Percentiles rank a stretch among this genome's conserved stretches.
These are phyloP conservation scores for Periglandula ipomoeae DNA, from an alignment of 2,329 filamentous ascomycete species.

Conservation along the genomic window DNA sequence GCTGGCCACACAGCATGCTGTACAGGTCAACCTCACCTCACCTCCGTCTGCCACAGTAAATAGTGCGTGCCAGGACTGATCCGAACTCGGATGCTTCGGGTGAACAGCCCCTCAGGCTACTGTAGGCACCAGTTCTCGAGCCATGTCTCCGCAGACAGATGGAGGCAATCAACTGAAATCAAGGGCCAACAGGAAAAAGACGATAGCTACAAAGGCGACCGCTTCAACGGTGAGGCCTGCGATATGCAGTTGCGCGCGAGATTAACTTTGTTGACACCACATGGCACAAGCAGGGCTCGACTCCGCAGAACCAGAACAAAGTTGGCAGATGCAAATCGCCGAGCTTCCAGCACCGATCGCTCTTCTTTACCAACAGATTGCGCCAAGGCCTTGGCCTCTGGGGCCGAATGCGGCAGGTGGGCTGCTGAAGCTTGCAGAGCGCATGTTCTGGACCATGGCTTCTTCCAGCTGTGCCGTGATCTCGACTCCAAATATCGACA, in stretches of 20 bases:
- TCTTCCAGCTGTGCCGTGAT: not conserved
- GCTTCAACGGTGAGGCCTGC: too few species aligned
- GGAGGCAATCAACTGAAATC: too few species aligned
- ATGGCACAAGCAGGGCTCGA: not conserved
- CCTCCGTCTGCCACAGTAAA: not conserved
- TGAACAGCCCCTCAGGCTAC: not conserved
- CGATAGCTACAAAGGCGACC: too few species aligned
- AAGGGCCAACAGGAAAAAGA: too few species aligned
- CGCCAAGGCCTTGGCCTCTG: slow-evolving; percentile 6
- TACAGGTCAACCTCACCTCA: not conserved
- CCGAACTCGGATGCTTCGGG: slow-evolving; percentile 5
- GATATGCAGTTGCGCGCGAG: too few species aligned
- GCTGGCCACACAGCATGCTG: not conserved
- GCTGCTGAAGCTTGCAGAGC: not conserved
- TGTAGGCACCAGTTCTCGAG: not conserved
- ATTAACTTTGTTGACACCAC: too few species aligned
- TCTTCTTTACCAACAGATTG: not conserved
- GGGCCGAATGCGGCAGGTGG: slow-evolving; percentile 5
- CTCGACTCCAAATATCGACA: too few species aligned
- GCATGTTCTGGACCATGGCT: not conserved
- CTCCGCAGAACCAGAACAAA: too few species aligned
- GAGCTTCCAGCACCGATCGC: not conserved
- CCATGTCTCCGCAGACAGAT: not conserved
- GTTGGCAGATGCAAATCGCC: slow-evolving; percentile 1
- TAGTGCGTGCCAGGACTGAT: not conserved